Evolutionary conservation across 768 basidiomycete species (phyloP), one percentile per base, ranked within the genome.

Genomic region (Pholiota microspora): DNA sequence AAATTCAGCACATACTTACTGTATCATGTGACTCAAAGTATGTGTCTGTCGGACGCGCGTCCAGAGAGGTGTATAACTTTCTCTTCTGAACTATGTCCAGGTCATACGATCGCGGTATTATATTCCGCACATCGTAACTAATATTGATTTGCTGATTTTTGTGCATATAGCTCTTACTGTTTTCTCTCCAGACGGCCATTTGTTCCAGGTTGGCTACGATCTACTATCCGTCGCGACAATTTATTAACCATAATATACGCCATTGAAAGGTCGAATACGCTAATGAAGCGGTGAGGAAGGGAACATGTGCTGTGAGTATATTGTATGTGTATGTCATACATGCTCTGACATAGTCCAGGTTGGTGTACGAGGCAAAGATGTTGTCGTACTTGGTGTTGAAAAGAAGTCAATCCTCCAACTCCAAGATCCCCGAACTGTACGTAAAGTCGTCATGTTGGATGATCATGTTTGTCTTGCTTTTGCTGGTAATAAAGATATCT

Each of bases 371-470:
- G 97, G 97, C 62, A 87, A 89, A 67, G 88, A 94, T 62, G 91
- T 95, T 25, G 97, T 98, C 2, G 93, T 99, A 3, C 79, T 99
- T 23, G 97, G 96, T 47, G 96, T 98, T 27, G 97, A 99, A 80
- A 98, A 98, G 90, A 98, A 98, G 74, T 94, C 93, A 0, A 86
- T 97, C 25, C 79, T 98, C 9, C 97, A 99, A 72, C 82, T 99
- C 15, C 97, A 99, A 77, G 97, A 99, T 72, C 94, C 97, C 6
- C 82, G 97, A 50, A 99, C 97, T 1, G 95, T 98, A 13, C 80
- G 97, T 51, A 99, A 99, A 71, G 95, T 98, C 7, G 97, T 92
- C 54, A 94, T 98, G 94, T 75, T 99, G 49, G 97, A 99, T 68
- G 97, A 99, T 67, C 97, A 99, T 67, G 73, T 99, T 54, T 98